Percentiles rank a stretch among this genome's conserved stretches.
Evolutionary conservation across 495 filamentous ascomycete genomes (phyloP).

Genomic region (Neurospora sp.): DNA sequence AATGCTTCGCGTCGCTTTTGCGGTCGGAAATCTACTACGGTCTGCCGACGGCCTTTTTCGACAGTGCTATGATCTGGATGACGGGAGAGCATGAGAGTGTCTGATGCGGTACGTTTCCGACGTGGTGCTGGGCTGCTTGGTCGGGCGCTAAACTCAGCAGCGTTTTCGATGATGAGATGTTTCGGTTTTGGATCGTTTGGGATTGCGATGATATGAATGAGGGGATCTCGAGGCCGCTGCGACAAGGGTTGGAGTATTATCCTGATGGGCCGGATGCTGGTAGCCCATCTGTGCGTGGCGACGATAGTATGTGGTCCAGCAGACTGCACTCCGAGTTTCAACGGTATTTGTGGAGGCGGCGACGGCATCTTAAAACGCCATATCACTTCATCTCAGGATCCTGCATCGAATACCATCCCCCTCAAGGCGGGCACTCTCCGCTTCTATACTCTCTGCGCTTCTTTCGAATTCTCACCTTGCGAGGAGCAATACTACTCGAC

Average conservation of each 20-base stretch:
- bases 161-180: no score
- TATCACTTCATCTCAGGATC: neutral
- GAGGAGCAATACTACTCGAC: neutral
- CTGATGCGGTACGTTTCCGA: no score
- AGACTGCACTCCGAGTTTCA: neutral
- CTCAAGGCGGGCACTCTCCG: neutral
- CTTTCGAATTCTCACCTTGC: neutral
- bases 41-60: no score
- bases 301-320: neutral
- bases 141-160: no score
- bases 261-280: no score
- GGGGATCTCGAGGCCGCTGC: neutral
- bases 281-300: no score
- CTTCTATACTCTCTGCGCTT: neutral
- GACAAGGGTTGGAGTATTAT: neutral
- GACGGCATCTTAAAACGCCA: neutral
- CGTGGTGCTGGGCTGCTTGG: no score
- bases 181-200: no score
- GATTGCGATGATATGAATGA: neutral
- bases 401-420: neutral
- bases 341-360: neutral
- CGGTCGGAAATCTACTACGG: no score
- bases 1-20: no score
- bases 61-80: no score
- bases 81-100: no score